A percentile compares a stretch with the other conserved stretches of the same genome.
Conservation (phyloP, 2,329 filamentous ascomycete species). For the Xylaria sp. region DNA sequence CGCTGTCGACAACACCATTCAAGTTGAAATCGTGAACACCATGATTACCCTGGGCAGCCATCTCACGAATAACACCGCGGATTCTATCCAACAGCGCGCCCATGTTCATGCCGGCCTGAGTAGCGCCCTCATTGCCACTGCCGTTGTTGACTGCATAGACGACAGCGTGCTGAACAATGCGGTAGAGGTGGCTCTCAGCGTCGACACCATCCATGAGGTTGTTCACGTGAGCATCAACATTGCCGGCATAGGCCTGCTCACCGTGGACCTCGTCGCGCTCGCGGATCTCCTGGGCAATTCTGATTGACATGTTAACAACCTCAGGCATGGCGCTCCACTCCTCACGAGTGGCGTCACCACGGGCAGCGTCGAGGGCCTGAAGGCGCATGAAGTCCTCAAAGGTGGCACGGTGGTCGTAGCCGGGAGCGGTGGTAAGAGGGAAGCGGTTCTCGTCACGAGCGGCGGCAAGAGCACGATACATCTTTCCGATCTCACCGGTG, state of each 20-base stretch:
- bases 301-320: slow-evolving; percentile 29
- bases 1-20: slow-evolving; percentile 23
- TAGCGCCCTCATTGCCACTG: slow-evolving; percentile 47
- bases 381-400: slow-evolving; percentile 40
- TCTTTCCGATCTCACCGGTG: slow-evolving; percentile 29
- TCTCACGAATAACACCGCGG: slow-evolving; percentile 9
- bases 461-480: slow-evolving; percentile 35
- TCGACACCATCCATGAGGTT: slow-evolving; percentile 31
- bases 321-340: slow-evolving; percentile 20
- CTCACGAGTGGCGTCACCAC: slow-evolving; percentile 20
- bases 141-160: slow-evolving; percentile 42
- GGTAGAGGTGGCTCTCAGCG: slow-evolving; percentile 31
- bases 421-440: slow-evolving; percentile 35
- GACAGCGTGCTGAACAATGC: slow-evolving; percentile 34
- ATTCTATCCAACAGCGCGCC: slow-evolving; percentile 20
- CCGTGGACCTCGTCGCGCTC: slow-evolving; percentile 39
- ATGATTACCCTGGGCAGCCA: slow-evolving; percentile 43
- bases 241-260: slow-evolving; percentile 25
- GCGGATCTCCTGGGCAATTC: slow-evolving; percentile 40
- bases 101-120: slow-evolving; percentile 17
- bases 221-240: slow-evolving; percentile 26
- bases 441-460: slow-evolving; percentile 40
- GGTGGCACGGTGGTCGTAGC: slow-evolving; percentile 30
- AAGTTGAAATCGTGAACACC: slow-evolving; percentile 6
- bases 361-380: slow-evolving; percentile 33